phyloP scores from a whole-genome alignment of 305 asterid species.

The Stenogyne calaminthoides region DNA sequence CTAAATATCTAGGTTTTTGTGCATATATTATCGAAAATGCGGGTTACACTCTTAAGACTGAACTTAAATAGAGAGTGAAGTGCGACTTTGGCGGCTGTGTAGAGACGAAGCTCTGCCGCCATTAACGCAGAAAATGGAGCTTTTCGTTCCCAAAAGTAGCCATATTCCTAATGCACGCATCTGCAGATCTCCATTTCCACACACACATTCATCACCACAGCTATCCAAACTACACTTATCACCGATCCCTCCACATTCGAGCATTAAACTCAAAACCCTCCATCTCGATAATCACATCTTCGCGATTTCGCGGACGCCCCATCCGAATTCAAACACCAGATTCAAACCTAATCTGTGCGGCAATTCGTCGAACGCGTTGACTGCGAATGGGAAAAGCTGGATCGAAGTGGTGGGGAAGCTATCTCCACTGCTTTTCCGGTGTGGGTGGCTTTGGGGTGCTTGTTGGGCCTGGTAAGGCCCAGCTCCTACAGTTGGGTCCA shows the following conservation, averaged over 20 bases:
- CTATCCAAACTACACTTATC: conserved; percentile 20
- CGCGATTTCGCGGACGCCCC: conserved; percentile 18
- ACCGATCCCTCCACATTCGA: conserved; percentile 34
- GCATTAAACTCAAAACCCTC: conserved; percentile 17
- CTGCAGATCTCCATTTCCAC: conserved; percentile 25
- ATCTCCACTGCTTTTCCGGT: conserved; percentile 79
- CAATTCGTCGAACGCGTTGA: conserved; percentile 52
- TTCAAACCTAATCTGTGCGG: conserved; percentile 40
- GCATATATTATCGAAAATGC: no score
- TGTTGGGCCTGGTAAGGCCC: conserved; percentile 71
- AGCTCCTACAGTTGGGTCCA: conserved; percentile 75
- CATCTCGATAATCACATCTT: conserved; percentile 39
- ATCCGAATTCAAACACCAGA: conserved; percentile 14
- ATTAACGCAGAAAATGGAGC: conserved; percentile 8
- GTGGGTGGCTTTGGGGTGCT: conserved; percentile 96
- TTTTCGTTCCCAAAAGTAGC: conserved; percentile 17
- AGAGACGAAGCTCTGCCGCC: not conserved
- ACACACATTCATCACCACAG: conserved; percentile 6
- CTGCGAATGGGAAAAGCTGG: conserved; percentile 48
- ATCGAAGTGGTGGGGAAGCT: conserved; percentile 62
- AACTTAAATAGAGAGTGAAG: not conserved
- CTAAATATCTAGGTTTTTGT: no score
- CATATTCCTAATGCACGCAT: conserved; percentile 8
- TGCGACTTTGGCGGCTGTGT: not conserved
- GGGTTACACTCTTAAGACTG: no score